Percentiles rank a stretch among this genome's conserved stretches.
Evolutionary conservation across 108 stramenopile species (phyloP).

Genomic region (Nannochloropsis granulata): DNA sequence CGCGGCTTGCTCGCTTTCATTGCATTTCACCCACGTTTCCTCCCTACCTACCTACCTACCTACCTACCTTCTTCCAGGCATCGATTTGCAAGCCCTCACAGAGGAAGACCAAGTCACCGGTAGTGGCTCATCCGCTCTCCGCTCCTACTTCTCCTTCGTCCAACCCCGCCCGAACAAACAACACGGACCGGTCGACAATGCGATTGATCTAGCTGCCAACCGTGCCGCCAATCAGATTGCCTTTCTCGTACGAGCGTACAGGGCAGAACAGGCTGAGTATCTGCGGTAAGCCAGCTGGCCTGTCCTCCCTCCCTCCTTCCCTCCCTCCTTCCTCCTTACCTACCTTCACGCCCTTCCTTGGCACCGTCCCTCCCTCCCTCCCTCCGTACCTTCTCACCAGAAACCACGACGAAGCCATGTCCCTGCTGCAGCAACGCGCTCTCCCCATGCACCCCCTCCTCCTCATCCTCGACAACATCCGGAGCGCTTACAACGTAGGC

Average conservation of each 20-base stretch:
- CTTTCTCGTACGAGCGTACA: slow-evolving; percentile 20
- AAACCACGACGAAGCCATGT: slow-evolving; percentile 25
- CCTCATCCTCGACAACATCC: slow-evolving; percentile 33
- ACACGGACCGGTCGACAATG: neutral
- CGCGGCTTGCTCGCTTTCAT: neutral
- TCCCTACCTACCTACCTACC: neutral
- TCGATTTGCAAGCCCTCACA: neutral
- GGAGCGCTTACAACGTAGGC: slow-evolving; percentile 36
- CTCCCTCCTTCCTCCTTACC: neutral
- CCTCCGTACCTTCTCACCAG: neutral
- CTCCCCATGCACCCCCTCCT: slow-evolving; percentile 20
- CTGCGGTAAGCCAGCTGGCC: neutral
- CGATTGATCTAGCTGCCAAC: neutral
- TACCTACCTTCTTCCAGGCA: neutral
- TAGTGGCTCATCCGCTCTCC: neutral
- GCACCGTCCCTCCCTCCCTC: neutral
- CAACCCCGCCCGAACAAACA: neutral
- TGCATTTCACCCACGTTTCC: neutral
- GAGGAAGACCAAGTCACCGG: neutral
- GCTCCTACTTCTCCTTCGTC: neutral
- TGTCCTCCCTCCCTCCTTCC: neutral
- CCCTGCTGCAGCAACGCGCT: neutral
- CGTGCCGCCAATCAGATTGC: slow-evolving; percentile 6
- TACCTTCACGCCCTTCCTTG: neutral
- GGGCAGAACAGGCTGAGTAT: slow-evolving; percentile 34